Evolutionary conservation across 352 stramenopile species (phyloP).

Genomic region (Blastocystis sp.): DNA sequence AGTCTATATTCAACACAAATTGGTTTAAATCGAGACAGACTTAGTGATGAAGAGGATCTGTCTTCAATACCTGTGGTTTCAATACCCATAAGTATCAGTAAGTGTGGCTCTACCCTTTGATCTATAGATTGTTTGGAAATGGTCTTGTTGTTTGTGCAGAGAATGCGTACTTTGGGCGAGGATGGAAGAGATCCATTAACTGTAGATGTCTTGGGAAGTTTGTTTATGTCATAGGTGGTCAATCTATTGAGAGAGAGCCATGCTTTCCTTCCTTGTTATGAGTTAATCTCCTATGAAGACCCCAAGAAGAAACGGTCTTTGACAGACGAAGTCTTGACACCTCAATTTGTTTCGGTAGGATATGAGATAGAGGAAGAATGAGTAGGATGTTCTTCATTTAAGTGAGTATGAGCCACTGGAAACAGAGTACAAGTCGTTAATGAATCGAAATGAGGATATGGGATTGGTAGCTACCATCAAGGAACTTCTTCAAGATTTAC

Average conservation of each 20-base stretch:
- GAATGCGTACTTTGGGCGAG: background rate
- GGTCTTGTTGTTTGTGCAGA: background rate
- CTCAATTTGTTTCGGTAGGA: too few relatives aligned
- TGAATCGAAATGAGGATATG: background rate
- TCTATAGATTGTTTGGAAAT: conserved; percentile 19
- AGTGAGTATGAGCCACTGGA: background rate
- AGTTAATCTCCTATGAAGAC: background rate
- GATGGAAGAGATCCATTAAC: background rate
- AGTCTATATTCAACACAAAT: conserved; percentile 8
- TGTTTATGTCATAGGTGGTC: background rate
- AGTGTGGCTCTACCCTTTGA: background rate
- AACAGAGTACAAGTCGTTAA: background rate
- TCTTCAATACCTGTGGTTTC: conserved; percentile 11
- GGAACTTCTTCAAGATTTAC: background rate
- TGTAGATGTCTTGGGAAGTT: background rate
- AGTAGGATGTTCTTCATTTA: background rate
- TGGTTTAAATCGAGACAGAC: background rate
- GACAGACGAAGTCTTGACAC: too few relatives aligned
- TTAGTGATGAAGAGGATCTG: background rate
- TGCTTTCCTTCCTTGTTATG: background rate
- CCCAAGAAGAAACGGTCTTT: background rate
- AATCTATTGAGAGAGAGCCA: background rate
- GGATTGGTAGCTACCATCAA: background rate
- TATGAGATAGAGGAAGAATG: too few relatives aligned
- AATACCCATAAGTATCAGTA: conserved; percentile 9